Evolutionary conservation across 495 filamentous ascomycete genomes (phyloP), one percentile per base, ranked within the genome.

Genomic region (Apodospora peruviana): DNA sequence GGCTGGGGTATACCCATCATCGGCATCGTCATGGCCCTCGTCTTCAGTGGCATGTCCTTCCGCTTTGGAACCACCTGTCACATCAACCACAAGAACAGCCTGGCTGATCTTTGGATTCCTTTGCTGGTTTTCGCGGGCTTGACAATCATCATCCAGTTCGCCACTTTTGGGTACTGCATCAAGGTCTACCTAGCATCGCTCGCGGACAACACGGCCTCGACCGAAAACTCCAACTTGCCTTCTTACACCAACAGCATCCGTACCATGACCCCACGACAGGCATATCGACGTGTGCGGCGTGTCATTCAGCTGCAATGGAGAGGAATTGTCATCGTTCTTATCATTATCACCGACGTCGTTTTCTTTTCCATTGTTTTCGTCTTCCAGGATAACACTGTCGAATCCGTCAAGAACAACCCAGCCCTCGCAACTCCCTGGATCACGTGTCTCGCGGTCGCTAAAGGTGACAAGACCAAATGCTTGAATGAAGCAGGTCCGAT

Each of bases 261-360:
- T 59, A 91, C 88, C 27, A 78, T 90, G 52, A 90, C 88, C 5
- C 88, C 94, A 17, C 79, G 85, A 42, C 90, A 93, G 58, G 90
- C 93, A 19, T 95, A 94, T 56, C 81, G 85, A 47, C 83, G 94
- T 40, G 79, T 97, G 27, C 78, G 81, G 41, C 82, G 89, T 49
- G 90, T 97, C 38, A 75, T 97, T n/a, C 81, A 84, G 60, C 76
- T 98, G 2, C 93, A 98, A 66, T 98, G 93, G 93, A 77, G 94
- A 51, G 90, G 90, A 40, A 88, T 95, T 39, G 78, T 80, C 21
- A 83, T 96, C 36, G 89, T 95, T 18, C 70, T 91, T 25, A 81
- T 95, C 57, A 94, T 97, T 51, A 74, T 96, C 46, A 78, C 79
- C 38, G 90, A 96, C 63, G 87, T 96, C 39, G 81, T 97, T 53